These are phyloP conservation scores for Ogataea minuta DNA, from an alignment of 805 yeast species.

Conservation along the genomic window DNA sequence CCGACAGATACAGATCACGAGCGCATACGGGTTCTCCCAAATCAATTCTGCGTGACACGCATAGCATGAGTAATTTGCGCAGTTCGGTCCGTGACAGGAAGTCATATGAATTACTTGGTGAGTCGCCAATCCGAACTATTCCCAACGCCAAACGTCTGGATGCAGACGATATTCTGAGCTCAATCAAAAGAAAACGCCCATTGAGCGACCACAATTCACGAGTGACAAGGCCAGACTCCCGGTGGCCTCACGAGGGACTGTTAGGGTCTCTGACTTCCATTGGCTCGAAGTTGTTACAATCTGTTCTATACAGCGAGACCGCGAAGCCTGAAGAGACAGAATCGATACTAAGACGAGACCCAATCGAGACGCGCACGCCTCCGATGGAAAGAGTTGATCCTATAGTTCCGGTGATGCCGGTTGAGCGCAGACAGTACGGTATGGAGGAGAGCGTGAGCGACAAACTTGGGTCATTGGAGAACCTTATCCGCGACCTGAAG, in stretches of 20 bases:
- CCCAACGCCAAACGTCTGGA: conserved; percentile 14
- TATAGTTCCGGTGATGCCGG: not conserved
- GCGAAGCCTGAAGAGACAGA: not conserved
- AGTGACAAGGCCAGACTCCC: conserved; percentile 3
- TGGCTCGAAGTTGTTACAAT: conserved; percentile 28
- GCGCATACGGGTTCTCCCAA: conserved; percentile 12
- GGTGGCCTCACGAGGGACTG: conserved; percentile 19
- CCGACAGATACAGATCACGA: conserved; percentile 1
- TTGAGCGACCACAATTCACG: conserved; percentile 7
- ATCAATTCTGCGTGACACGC: conserved; percentile 13
- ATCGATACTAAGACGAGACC: not conserved
- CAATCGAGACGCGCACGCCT: not conserved
- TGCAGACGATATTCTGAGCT: conserved; percentile 20
- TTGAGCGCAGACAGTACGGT: not conserved
- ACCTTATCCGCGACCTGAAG: conserved; percentile 20
- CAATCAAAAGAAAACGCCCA: conserved; percentile 18
- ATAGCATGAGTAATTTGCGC: not conserved
- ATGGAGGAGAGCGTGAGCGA: conserved; percentile 7
- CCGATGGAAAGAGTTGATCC: not conserved
- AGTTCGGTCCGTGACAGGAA: conserved; percentile 14
- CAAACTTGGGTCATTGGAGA: conserved; percentile 15
- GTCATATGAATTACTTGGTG: conserved; percentile 29
- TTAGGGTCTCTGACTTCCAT: conserved; percentile 28
- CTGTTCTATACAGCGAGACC: conserved; percentile 30
- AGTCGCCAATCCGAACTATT: conserved; percentile 28